A percentile compares a stretch with the other conserved stretches of the same genome.
phyloP scores from a whole-genome alignment of 345 rosid genomes.

The Moringa oleifera region DNA sequence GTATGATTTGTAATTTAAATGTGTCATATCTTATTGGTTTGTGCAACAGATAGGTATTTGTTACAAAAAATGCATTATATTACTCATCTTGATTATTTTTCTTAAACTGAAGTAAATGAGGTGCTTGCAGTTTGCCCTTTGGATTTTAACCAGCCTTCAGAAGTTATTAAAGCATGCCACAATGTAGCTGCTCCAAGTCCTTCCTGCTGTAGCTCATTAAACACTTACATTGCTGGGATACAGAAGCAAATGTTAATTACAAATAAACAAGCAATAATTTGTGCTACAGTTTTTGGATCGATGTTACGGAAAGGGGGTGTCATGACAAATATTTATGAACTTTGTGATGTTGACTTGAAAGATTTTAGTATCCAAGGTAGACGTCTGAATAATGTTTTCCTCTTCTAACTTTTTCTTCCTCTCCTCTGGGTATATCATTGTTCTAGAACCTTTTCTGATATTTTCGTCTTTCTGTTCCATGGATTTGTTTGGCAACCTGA shows the following conservation, averaged over 20 bases:
- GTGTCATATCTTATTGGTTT: not conserved
- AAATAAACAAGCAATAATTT: slow-evolving; percentile 90
- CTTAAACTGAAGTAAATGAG: slow-evolving; percentile 10
- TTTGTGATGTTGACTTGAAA: slow-evolving; percentile 93
- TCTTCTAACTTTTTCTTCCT: not conserved
- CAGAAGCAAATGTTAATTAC: slow-evolving; percentile 95
- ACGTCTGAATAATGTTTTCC: slow-evolving; percentile 5
- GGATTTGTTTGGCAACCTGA: slow-evolving; percentile 17
- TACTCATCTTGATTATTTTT: not conserved
- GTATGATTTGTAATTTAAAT: too few relatives aligned
- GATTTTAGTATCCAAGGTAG: slow-evolving; percentile 94
- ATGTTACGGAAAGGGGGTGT: slow-evolving; percentile 81
- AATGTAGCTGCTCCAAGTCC: slow-evolving; percentile 91
- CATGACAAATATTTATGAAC: slow-evolving; percentile 81
- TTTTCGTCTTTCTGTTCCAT: slow-evolving; percentile 23
- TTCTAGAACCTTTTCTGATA: slow-evolving; percentile 21
- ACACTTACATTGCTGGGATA: slow-evolving; percentile 68
- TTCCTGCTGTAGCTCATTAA: slow-evolving; percentile 87
- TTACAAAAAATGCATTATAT: not conserved
- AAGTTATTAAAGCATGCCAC: slow-evolving; percentile 78
- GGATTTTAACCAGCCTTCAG: slow-evolving; percentile 70
- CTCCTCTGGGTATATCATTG: slow-evolving; percentile 1
- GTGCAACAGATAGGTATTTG: not conserved
- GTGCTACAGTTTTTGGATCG: slow-evolving; percentile 82
- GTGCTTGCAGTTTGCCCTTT: slow-evolving; percentile 81